A percentile compares a stretch with the other conserved stretches of the same genome.
Conservation (phyloP, 2,329 filamentous ascomycete species). For the Lecanicillium sp. region DNA sequence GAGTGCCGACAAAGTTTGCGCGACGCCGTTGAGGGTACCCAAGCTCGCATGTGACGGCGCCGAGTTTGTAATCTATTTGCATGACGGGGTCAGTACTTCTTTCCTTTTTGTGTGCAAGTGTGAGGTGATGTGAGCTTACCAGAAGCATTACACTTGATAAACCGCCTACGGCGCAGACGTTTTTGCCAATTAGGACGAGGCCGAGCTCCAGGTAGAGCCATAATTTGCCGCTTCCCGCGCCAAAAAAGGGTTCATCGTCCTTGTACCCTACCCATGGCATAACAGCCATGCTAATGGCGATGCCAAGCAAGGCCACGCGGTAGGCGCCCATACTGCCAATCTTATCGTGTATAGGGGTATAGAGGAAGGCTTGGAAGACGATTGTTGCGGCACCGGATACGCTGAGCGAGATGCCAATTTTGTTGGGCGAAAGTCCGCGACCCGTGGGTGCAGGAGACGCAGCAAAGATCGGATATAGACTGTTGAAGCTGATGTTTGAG, state of each 20-base stretch:
- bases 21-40: conserved; percentile 85
- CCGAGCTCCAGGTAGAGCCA: conserved; percentile 81
- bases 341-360: conserved; percentile 67
- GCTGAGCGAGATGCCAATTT: conserved; percentile 78
- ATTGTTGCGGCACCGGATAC: conserved; percentile 82
- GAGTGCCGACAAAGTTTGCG: conserved; percentile 85
- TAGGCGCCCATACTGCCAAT: conserved; percentile 85
- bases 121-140: conserved; percentile 39
- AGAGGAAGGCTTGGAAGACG: conserved; percentile 79
- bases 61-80: conserved; percentile 78
- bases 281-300: conserved; percentile 72
- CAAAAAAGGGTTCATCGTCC: conserved; percentile 46
- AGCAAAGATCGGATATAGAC: conserved; percentile 87
- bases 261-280: conserved; percentile 88
- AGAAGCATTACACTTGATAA: conserved; percentile 82
- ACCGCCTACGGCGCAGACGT: conserved; percentile 80
- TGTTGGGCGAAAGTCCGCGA: conserved; percentile 63
- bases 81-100: background rate
- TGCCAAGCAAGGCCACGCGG: conserved; percentile 65
- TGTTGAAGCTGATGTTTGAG: conserved; percentile 91
- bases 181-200: conserved; percentile 74
- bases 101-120: background rate
- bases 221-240: conserved; percentile 51
- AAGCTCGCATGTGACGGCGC: conserved; percentile 78
- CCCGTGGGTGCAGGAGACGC: conserved; percentile 68